These are phyloP conservation scores for Erigeron philadelphicus DNA, from an alignment of 140 eudicot genomes.

Conservation along the genomic window DNA sequence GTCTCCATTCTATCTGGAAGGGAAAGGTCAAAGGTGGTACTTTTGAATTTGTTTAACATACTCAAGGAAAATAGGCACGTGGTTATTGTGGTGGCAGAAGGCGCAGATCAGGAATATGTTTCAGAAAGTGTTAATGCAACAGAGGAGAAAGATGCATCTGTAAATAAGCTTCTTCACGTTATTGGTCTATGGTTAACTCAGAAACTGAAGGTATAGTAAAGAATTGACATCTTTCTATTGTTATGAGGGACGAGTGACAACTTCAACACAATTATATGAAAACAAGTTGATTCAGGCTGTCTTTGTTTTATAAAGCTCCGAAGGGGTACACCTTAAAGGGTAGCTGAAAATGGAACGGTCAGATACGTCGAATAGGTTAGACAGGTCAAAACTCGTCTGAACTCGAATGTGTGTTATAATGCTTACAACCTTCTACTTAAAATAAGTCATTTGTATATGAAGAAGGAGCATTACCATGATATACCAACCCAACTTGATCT, in stretches of 20 bases:
- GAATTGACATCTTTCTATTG: slow-evolving; percentile 1
- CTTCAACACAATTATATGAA: background rate
- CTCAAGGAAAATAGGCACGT: slow-evolving; percentile 73
- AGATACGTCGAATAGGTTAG: background rate
- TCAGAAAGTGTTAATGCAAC: slow-evolving; percentile 49
- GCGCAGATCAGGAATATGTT: slow-evolving; percentile 76
- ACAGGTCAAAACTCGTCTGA: background rate
- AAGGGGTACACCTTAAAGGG: background rate
- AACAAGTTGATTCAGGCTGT: background rate
- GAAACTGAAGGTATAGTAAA: slow-evolving; percentile 47
- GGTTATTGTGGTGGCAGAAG: slow-evolving; percentile 76
- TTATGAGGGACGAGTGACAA: background rate
- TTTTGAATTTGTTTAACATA: slow-evolving; percentile 74
- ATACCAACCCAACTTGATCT: too few species aligned
- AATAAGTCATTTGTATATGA: too few species aligned
- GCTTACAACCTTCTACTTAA: background rate
- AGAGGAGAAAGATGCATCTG: slow-evolving; percentile 81
- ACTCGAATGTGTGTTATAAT: background rate
- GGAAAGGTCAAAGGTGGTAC: slow-evolving; percentile 74
- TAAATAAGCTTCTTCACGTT: slow-evolving; percentile 75
- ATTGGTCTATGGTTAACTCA: slow-evolving; percentile 77
- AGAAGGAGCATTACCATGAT: too few species aligned
- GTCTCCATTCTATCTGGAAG: slow-evolving; percentile 85
- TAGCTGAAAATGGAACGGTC: background rate
- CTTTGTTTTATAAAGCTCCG: background rate